Base-by-base conservation (phyloP, 2,329 filamentous ascomycete species). In the Penicillium sp. region DNA sequence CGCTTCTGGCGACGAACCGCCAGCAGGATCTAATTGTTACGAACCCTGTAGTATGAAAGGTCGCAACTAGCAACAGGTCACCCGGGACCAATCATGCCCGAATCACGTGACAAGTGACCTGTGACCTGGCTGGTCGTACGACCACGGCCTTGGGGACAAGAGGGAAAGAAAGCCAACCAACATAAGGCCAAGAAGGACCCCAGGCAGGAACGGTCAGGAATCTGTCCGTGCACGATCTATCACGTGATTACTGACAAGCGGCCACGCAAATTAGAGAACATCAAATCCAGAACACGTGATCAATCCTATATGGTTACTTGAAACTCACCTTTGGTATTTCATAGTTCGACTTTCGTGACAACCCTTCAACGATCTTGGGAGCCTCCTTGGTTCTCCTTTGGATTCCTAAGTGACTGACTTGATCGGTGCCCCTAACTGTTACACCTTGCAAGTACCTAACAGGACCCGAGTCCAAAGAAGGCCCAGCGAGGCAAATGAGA, bases 1-100 rank as follows among this genome's bases (percentile, higher is more conserved):
- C 41, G 35, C 15, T 34, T 28, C 34, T 27, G 41, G 28, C 28
- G 38, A 33, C 30, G 38, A 41, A 35, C 31, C 31, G 36, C 36
- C 18, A 41, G 38, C 30, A 35, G 38, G 31, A 41, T 17, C 31
- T 28, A n/a, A n/a, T n/a, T n/a, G n/a, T n/a, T n/a, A n/a, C n/a
- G n/a, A n/a, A n/a, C n/a, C 21, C 21, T 23, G 21, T 23, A 23
- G 21, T 23, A 23, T 23, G 21, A 23, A 23, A 23, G 21, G 21
- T 23, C 21, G 21, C 21, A 23, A 23, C 21, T 23, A 23, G 21
- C 21, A 23, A 23, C 21, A 23, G 21, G 21, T 23, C 21, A 23
- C 21, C 21, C 21, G 21, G 21, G 21, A 23, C 21, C 21, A 23
- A 23, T 23, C 21, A 23, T 23, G 21, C 21, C 21, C 21, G 21